Base-by-base conservation (phyloP, 116 monocot species). In the Phalaenopsis hybrid region DNA sequence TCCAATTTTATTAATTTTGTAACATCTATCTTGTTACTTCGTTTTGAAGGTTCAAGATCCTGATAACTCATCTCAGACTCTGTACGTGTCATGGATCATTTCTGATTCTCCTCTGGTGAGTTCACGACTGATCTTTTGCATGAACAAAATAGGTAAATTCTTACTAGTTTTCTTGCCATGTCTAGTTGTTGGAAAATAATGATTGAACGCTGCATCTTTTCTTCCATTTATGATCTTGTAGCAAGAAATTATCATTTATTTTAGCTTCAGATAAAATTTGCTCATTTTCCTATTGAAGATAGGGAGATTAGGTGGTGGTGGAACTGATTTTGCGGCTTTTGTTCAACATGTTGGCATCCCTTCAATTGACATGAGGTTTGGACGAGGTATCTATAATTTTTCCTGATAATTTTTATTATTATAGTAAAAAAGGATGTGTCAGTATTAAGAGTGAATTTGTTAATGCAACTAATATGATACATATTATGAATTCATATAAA, bases 261-360 rank as follows among this genome's bases (percentile, higher is more conserved):
- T 21, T 65, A 52, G 15, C 52, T 52, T 15, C 11, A 52, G 23
- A 65, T 65, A 65, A 65, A 65, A 65, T 65, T 5, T 68, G 68
- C 6, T 78, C 10, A 51, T 57, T 31, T 77, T 79, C 25, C 75
- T 58, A 25, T 81, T 88, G 79, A 83, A 95, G 95, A 91, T 93
- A 86, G 91, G 88, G 58, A 93, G 96, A 83, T 85, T 96, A 80
- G 96, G 93, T 77, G 88, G 96, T 43, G 89, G 90, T 85, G 88
- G 86, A 77, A 79, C 96, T 74, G 96, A 96, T 88, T 92, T 77
- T 88, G 86, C 91, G 23, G 85, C 93, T 74, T 96, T 96, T 78
- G 67, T 96, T 23, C 96, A 96, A 78, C 93, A 93, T 81, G 84
- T 90, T 86, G 96, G 96, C 78, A 77, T 96, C 84, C 92, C 96